Percentiles rank a stretch among this genome's conserved stretches.
These are phyloP conservation scores for Colletotrichum karsti DNA, from an alignment of 2,329 filamentous ascomycete genomes.

Conservation along the genomic window DNA sequence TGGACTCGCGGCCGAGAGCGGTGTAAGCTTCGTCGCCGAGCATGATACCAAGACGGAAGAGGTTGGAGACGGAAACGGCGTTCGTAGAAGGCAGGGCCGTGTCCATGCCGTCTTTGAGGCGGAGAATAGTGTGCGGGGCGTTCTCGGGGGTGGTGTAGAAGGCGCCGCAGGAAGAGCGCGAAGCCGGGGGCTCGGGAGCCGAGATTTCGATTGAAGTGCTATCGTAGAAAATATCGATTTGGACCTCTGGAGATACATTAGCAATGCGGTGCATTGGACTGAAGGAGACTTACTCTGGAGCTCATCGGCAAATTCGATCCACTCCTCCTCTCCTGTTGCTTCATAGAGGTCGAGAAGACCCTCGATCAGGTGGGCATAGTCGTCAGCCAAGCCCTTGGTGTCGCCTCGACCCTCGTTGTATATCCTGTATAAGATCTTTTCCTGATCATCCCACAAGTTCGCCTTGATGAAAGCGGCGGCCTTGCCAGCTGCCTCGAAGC, in stretches of 20 bases:
- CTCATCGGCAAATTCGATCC: slow-evolving; percentile 82
- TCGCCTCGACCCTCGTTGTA: slow-evolving; percentile 73
- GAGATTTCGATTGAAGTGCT: slow-evolving; percentile 39
- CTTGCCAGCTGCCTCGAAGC: slow-evolving; percentile 70
- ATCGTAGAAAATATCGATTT: slow-evolving; percentile 84
- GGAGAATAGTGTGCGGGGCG: slow-evolving; percentile 77
- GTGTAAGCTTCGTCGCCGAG: slow-evolving; percentile 73
- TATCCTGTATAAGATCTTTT: slow-evolving; percentile 75
- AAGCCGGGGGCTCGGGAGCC: slow-evolving; percentile 45
- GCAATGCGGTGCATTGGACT: slow-evolving; percentile 24
- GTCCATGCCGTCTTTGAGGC: slow-evolving; percentile 96
- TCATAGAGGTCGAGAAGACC: slow-evolving; percentile 88
- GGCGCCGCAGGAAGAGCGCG: slow-evolving; percentile 58
- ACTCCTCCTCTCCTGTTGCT: slow-evolving; percentile 78
- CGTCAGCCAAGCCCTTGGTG: slow-evolving; percentile 84
- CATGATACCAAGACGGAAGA: slow-evolving; percentile 81
- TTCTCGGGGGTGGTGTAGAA: slow-evolving; percentile 77
- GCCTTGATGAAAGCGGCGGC: slow-evolving; percentile 77
- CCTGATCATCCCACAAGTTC: slow-evolving; percentile 74
- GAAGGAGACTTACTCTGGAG: slow-evolving; percentile 71
- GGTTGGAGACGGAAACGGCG: slow-evolving; percentile 83
- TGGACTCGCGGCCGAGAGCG: slow-evolving; percentile 74
- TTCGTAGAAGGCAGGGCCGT: slow-evolving; percentile 91
- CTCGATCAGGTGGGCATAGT: slow-evolving; percentile 89
- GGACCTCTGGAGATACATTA: slow-evolving; percentile 60